Conservation (phyloP, 78 protist species). For the Pelomyxa schiedti region DNA sequence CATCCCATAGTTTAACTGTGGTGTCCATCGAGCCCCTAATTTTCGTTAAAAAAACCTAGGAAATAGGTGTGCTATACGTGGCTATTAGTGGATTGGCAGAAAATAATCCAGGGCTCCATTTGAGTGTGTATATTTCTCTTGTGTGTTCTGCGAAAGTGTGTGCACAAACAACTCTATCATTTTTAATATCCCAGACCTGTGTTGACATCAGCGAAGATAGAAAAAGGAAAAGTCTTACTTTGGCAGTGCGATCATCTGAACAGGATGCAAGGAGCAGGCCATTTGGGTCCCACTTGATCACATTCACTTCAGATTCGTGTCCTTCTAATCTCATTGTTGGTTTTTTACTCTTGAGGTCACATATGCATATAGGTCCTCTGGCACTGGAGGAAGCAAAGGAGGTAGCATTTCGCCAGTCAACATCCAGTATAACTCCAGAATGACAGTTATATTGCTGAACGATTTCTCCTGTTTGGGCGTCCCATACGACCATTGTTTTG, state of each 20-base stretch:
- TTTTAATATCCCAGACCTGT: constrained; percentile 40
- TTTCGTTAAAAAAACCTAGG: not conserved
- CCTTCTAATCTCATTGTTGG: constrained; percentile 56
- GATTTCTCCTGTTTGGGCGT: constrained; percentile 54
- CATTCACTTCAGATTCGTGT: constrained; percentile 80
- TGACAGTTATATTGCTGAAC: constrained; percentile 68
- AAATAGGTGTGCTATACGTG: not conserved
- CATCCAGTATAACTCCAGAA: constrained; percentile 79
- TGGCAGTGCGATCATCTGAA: constrained; percentile 85
- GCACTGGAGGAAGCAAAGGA: constrained; percentile 63
- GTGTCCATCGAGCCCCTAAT: constrained; percentile 62
- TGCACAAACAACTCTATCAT: not conserved
- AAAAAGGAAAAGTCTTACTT: too few species aligned
- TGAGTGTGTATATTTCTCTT: constrained; percentile 73
- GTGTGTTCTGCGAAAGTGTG: constrained; percentile 42
- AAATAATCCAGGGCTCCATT: constrained; percentile 66
- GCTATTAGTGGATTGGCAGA: too few species aligned
- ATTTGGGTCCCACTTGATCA: constrained; percentile 79
- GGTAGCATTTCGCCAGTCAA: constrained; percentile 74
- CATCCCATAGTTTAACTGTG: constrained; percentile 68
- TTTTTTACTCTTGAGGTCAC: constrained; percentile 56
- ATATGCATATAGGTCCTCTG: constrained; percentile 48
- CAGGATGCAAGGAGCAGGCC: constrained; percentile 84
- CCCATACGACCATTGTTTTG: constrained; percentile 85
- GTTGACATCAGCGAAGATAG: too few species aligned